phyloP scores from a whole-genome alignment of 2,329 filamentous ascomycete genomes.

The Pseudopyricularia javanii region DNA sequence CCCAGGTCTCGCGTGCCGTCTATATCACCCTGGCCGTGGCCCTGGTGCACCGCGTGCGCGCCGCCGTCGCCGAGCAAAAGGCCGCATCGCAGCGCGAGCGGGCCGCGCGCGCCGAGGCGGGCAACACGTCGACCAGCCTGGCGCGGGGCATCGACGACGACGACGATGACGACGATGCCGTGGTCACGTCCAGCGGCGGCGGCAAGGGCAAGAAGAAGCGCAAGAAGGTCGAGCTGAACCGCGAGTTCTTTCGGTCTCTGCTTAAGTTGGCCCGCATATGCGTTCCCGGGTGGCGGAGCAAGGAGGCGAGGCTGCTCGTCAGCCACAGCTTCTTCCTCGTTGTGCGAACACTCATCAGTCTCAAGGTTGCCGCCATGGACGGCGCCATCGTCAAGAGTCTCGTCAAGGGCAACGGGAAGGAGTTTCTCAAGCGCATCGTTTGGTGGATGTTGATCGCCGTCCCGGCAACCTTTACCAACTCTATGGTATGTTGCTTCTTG shows the following conservation, averaged over 20 bases:
- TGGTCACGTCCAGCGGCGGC: slow-evolving; percentile 9
- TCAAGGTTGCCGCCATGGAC: slow-evolving; percentile 95
- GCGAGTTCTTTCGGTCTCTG: slow-evolving; percentile 67
- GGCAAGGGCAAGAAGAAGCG: slow-evolving; percentile 25
- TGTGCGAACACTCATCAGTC: slow-evolving; percentile 76
- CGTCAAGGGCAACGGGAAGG: slow-evolving; percentile 80
- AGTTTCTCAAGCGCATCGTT: slow-evolving; percentile 76
- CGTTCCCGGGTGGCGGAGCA: slow-evolving; percentile 79
- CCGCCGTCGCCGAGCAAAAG: slow-evolving; percentile 88
- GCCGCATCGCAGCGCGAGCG: slow-evolving; percentile 62
- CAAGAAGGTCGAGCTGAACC: slow-evolving; percentile 84
- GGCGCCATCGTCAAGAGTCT: slow-evolving; percentile 84
- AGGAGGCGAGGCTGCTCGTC: slow-evolving; percentile 73
- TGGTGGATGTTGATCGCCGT: slow-evolving; percentile 99
- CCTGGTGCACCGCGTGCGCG: slow-evolving; percentile 74
- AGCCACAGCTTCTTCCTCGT: slow-evolving; percentile 93
- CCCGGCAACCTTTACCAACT: slow-evolving; percentile 95
- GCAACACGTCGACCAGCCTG: slow-evolving; percentile 24
- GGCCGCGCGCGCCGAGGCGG: slow-evolving; percentile 33
- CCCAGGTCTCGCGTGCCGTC: slow-evolving; percentile 68
- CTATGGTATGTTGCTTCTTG: slow-evolving; percentile 62
- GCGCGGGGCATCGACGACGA: slow-evolving; percentile 21
- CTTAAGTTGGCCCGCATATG: slow-evolving; percentile 73
- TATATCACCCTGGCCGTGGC: slow-evolving; percentile 74
- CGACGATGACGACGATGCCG: slow-evolving; percentile 12